Evolutionary conservation across 2,329 filamentous ascomycete genomes (phyloP).

Genomic region (Aspergillus cejpii): DNA sequence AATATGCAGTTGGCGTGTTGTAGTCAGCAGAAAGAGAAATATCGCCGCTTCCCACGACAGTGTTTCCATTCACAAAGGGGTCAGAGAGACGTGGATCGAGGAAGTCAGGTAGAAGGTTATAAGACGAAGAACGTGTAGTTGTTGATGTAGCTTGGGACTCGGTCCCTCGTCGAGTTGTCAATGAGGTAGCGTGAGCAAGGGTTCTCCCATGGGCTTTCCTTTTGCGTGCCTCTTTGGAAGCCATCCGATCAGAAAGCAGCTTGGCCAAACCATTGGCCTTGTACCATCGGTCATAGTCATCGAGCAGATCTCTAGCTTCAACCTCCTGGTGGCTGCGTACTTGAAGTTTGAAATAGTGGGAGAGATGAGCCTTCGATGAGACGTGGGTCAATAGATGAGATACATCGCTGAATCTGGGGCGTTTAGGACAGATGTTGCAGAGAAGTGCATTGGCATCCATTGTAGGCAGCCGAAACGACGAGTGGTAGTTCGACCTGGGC

Average conservation of each 20-base stretch:
- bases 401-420: slow-evolving; percentile 76
- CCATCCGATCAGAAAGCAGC: slow-evolving; percentile 71
- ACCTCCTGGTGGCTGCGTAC: slow-evolving; percentile 62
- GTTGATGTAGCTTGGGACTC: slow-evolving; percentile 2
- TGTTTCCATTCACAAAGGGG: slow-evolving; percentile 7
- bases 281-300: slow-evolving; percentile 74
- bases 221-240: slow-evolving; percentile 65
- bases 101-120: slow-evolving; percentile 14
- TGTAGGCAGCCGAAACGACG: slow-evolving; percentile 15
- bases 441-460: slow-evolving; percentile 58
- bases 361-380: slow-evolving; percentile 84
- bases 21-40: slow-evolving; percentile 5
- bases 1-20: slow-evolving; percentile 2
- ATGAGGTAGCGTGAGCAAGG: slow-evolving; percentile 2
- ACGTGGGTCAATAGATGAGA: slow-evolving; percentile 91
- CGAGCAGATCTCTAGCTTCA: slow-evolving; percentile 56
- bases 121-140: slow-evolving; percentile 1
- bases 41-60: slow-evolving; percentile 2
- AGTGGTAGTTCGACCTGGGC: slow-evolving; percentile 9
- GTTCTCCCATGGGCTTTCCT: slow-evolving; percentile 25
- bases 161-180: background rate
- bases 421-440: slow-evolving; percentile 77
- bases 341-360: slow-evolving; percentile 73
- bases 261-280: slow-evolving; percentile 60
- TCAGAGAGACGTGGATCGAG: slow-evolving; percentile 27